phyloP scores from a whole-genome alignment of 1,284 basidiomycete species.

The Cryptococcus sp. region DNA sequence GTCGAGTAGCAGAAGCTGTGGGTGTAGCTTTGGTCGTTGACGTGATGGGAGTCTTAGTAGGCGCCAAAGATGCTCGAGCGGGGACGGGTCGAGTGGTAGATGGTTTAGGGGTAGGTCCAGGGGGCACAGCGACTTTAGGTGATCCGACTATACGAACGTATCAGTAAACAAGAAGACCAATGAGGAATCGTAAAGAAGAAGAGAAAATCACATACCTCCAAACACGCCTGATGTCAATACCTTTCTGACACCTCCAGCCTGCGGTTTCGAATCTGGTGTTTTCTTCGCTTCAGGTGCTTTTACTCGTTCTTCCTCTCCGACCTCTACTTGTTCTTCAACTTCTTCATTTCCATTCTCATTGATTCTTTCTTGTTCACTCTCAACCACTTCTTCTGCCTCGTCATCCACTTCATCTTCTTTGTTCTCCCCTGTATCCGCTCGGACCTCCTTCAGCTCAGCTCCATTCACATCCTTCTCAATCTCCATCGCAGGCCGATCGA shows the following conservation, averaged over 20 bases:
- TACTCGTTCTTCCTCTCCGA: not conserved
- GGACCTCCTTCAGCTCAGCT: not conserved
- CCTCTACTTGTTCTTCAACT: not conserved
- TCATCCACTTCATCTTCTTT: not conserved
- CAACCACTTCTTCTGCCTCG: not conserved
- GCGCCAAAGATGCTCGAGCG: not conserved
- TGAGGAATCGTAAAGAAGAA: not conserved
- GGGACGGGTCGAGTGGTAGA: not conserved
- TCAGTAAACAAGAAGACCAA: not conserved
- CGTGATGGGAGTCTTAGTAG: not conserved
- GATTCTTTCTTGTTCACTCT: not conserved
- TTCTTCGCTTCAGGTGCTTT: no score
- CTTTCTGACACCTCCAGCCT: slow-evolving; percentile 32
- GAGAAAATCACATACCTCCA: slow-evolving; percentile 24
- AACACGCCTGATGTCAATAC: slow-evolving; percentile 43
- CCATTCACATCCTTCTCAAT: not conserved
- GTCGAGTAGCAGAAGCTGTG: not conserved
- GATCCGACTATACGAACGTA: not conserved
- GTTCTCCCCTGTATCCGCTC: not conserved
- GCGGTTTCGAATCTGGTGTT: slow-evolving; percentile 1
- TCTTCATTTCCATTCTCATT: not conserved
- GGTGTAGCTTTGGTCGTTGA: not conserved
- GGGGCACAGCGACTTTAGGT: not conserved
- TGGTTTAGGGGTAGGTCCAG: not conserved
- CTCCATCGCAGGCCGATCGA: not conserved